A percentile compares a stretch with the other conserved stretches of the same genome.
Evolutionary conservation across 192 early-diverging fungal species (phyloP).

Genomic region (Rhizoclosmatium globosum): DNA sequence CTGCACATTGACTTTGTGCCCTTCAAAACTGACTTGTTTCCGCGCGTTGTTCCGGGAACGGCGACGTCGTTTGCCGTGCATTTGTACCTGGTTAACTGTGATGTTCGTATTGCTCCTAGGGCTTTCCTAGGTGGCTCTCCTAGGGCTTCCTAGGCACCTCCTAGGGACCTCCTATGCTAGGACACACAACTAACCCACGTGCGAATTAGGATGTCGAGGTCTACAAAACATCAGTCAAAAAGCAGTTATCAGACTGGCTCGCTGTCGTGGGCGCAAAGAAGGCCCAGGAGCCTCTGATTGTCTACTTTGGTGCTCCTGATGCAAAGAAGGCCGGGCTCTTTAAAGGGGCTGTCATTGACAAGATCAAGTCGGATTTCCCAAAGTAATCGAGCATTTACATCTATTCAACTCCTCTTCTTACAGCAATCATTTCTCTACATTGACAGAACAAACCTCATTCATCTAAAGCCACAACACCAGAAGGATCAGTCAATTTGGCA

Average conservation of each 20-base stretch:
- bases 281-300: constrained; percentile 86
- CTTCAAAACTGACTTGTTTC: constrained; percentile 58
- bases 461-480: constrained; percentile 25
- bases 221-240: constrained; percentile 71
- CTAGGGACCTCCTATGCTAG: background rate
- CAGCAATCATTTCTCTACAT: background rate
- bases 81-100: constrained; percentile 81
- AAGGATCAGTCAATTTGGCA: constrained; percentile 74
- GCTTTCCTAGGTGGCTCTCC: background rate
- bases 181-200: background rate
- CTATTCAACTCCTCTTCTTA: background rate
- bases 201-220: constrained; percentile 73
- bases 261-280: constrained; percentile 76
- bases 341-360: constrained; percentile 72
- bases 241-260: constrained; percentile 82
- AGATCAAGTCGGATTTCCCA: constrained; percentile 84
- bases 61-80: constrained; percentile 73
- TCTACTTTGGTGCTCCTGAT: constrained; percentile 49
- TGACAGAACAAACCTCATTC: constrained; percentile 12
- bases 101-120: constrained; percentile 64
- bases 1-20: constrained; percentile 54
- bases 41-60: constrained; percentile 48
- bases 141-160: background rate
- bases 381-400: constrained; percentile 6
- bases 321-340: constrained; percentile 40